phyloP scores from a whole-genome alignment of 352 stramenopile species.

The Phytopythium mirpurense region DNA sequence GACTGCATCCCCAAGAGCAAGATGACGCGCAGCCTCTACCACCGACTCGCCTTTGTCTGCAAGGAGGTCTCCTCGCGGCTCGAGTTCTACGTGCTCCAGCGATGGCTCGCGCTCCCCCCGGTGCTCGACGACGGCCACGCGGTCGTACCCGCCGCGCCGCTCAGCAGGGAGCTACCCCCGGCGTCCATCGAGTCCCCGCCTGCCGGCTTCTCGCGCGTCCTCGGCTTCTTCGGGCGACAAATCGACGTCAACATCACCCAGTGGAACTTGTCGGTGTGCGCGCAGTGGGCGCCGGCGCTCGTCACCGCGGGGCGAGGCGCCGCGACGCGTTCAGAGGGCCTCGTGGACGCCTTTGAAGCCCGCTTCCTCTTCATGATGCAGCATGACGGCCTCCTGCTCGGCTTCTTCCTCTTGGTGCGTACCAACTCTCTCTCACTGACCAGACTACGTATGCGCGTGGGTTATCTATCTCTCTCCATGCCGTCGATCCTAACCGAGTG shows the following conservation, averaged over 20 bases:
- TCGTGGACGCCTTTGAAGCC: conserved; percentile 33
- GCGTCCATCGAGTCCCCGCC: conserved; percentile 7
- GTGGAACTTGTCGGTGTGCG: conserved; percentile 68
- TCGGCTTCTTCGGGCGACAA: conserved; percentile 48
- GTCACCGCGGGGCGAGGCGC: conserved; percentile 16
- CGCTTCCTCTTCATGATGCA: conserved; percentile 72
- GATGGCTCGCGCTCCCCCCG: conserved; percentile 36
- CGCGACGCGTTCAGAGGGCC: conserved; percentile 8
- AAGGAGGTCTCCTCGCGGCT: conserved; percentile 31
- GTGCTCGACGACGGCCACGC: conserved; percentile 7
- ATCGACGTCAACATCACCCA: conserved; percentile 50
- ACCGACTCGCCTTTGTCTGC: conserved; percentile 29
- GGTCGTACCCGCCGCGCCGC: conserved; percentile 3
- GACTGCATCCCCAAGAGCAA: conserved; percentile 55
- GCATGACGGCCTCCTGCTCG: conserved; percentile 48
- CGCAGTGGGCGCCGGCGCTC: conserved; percentile 31
- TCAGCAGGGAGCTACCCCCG: conserved; percentile 5
- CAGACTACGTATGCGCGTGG: no score
- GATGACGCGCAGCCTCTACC: conserved; percentile 47
- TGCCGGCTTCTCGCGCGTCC: conserved; percentile 33
- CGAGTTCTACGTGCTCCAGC: conserved; percentile 55
- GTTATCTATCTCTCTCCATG: no score
- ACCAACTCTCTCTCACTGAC: not conserved
- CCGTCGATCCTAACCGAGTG: no score
- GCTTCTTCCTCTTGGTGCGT: conserved; percentile 43